Base-by-base conservation (phyloP, 768 basidiomycete genomes). In the Amanita rimosa region DNA sequence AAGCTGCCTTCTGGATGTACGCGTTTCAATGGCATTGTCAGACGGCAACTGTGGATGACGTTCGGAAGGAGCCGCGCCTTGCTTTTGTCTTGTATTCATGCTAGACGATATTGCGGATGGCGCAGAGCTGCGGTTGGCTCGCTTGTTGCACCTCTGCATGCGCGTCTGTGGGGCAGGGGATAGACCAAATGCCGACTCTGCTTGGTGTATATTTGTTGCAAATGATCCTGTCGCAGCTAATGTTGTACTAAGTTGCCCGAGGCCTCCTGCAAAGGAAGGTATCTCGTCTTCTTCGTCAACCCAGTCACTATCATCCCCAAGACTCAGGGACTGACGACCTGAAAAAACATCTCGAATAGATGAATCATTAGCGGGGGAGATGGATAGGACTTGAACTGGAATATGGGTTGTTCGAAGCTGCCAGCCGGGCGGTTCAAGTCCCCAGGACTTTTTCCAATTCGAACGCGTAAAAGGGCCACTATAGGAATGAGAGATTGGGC, bases 391-490 rank as follows among this genome's bases (percentile, higher is more conserved):
- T 60, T 91, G 88, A 24, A 89, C 70, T 0, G 89, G 85, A 4
- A 82, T 63, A 57, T 82, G 81, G 10, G 78, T 68, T 5, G 76
- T 72, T 3, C 83, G 75, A 31, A 69, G 73, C 54, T 85, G 82
- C 86, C 87, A 90, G 14, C 87, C 88, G 17, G 88, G 86, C 5
- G 88, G 89, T 57, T 91, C 86, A 24, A 82, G 66, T 0, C 89
- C 89, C 89, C 89, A 92, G 6, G 83, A 78, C 62, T 88, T 89
- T 71, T 87, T 90, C 89, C 89, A 92, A 60, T 84, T 84, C 17
- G 83, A 81, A 26, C 81, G 76, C 27, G 83, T 78, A 44, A 79
- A 59, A 3, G 71, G 68, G 34, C 60, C 64, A 27, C 67, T 65
- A 47, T 67, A 69, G 14, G 62, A 57, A 52, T 71, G 68, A 36